Evolutionary conservation across 257 asterid species (phyloP), one percentile per base, ranked within the genome.

Genomic region (Solanum infundibuliforme): DNA sequence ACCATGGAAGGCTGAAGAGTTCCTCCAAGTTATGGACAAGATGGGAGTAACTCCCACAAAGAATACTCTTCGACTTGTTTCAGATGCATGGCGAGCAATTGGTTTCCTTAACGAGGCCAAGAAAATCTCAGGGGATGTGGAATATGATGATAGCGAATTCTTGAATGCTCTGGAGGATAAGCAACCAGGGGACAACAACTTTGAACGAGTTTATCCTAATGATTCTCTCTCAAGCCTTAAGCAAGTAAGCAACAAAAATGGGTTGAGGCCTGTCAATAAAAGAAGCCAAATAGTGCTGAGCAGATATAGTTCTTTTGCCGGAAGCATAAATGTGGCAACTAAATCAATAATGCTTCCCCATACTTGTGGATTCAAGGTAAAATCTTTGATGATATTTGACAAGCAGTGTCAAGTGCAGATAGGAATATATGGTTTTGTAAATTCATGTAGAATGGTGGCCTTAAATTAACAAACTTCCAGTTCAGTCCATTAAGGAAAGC

Each of bases 1-100:
- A 88, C 99, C 99, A 2, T 91, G 98, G 98, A 96, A 93, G 89
- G 98, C 98, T 6, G 96, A 97, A 71, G 98, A 95, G 89, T 86
- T 97, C 31, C 92, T 96, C 32, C 93, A 88, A 86, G 82, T 90
- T 85, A 97, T 97, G 98, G 91, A 93, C 89, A 87, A 83, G 68
- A 90, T 88, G 74, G 95, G 98, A 4, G 55, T 95, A 83, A 71
- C 4, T 87, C 98, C 98, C 20, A 87, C 76, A 83, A 90, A 88
- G 89, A 92, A 92, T 90, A 93, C 98, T 1, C 32, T 92, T 87
- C 95, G 94, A 92, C 98, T 97, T 21, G 97, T 97, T 31, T 95
- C 97, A 77, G 99, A 95, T 89, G 97, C 98, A 14, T 97, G 99
- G 99, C 93, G 87, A 36, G 92, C 97, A 81, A 95, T 97, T 38